These are phyloP conservation scores for Lippia alba DNA, from an alignment of 305 asterid species.

Conservation along the genomic window DNA sequence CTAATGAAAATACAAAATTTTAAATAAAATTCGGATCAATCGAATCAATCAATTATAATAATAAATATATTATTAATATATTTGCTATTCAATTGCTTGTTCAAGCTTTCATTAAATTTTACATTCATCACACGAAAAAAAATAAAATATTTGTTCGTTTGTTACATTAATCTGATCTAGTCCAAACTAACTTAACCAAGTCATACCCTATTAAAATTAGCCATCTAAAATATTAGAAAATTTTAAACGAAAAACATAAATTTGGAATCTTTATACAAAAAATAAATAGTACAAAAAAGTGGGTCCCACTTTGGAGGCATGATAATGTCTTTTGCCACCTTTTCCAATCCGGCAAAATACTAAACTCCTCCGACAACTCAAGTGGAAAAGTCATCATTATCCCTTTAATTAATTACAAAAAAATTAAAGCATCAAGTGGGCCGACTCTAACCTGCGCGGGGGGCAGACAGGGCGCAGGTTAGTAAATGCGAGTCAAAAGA, in stretches of 20 bases:
- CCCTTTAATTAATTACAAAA: neutral
- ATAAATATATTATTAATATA: no score
- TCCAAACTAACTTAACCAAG: no score
- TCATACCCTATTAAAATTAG: no score
- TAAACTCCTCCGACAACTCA: constrained; percentile 42
- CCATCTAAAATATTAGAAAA: neutral
- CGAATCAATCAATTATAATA: no score
- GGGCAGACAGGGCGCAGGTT: constrained; percentile 27
- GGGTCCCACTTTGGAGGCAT: constrained; percentile 40
- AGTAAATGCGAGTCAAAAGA: constrained; percentile 27
- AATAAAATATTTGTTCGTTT: no score
- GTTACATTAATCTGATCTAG: no score
- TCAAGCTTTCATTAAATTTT: no score
- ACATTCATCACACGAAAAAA: no score
- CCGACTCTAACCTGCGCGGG: constrained; percentile 34
- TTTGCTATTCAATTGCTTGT: no score
- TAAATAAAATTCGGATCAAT: no score
- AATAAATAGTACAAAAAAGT: neutral
- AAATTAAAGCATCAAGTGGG: constrained; percentile 1
- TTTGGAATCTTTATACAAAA: neutral
- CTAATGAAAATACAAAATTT: no score
- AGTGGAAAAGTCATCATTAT: constrained; percentile 33
- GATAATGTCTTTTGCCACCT: constrained; percentile 41
- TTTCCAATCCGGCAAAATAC: constrained; percentile 42
- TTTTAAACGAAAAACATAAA: neutral